Conservation (phyloP, 176 grass and related monocot genomes). For the Cenchrus americanus region DNA sequence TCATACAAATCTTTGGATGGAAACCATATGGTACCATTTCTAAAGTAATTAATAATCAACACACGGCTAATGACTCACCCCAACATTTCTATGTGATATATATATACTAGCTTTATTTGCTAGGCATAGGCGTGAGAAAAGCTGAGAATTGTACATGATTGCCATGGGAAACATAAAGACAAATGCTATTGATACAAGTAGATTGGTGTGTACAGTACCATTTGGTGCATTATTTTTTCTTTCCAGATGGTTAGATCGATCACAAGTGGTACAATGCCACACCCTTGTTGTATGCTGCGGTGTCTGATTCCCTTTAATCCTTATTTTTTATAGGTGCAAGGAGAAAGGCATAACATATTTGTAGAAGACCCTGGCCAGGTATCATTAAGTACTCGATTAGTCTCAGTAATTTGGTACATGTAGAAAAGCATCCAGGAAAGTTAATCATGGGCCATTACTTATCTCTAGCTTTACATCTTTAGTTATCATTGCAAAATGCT, state of each 20-base stretch:
- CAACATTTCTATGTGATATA: background rate
- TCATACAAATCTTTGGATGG: background rate
- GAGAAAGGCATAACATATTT: conserved; percentile 58
- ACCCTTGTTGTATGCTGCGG: conserved; percentile 44
- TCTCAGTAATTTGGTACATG: no score
- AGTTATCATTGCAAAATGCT: conserved; percentile 45
- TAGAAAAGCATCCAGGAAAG: conserved; percentile 56
- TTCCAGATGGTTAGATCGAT: conserved; percentile 14
- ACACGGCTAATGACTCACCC: background rate
- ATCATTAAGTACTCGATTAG: conserved; percentile 52
- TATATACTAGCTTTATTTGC: background rate
- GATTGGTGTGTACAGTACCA: conserved; percentile 20
- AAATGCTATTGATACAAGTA: conserved; percentile 41
- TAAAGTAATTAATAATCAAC: background rate
- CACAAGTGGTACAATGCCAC: conserved; percentile 26
- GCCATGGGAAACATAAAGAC: conserved; percentile 4
- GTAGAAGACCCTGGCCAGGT: conserved; percentile 77
- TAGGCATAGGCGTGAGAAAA: background rate
- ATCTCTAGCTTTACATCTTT: conserved; percentile 49
- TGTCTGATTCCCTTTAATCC: conserved; percentile 42
- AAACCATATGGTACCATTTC: background rate
- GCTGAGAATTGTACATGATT: background rate
- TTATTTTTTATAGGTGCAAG: conserved; percentile 47
- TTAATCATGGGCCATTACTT: conserved; percentile 62
- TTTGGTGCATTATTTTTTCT: conserved; percentile 33